Base-by-base conservation (phyloP, 176 grass and related monocot genomes). In the Thalia dealbata region DNA sequence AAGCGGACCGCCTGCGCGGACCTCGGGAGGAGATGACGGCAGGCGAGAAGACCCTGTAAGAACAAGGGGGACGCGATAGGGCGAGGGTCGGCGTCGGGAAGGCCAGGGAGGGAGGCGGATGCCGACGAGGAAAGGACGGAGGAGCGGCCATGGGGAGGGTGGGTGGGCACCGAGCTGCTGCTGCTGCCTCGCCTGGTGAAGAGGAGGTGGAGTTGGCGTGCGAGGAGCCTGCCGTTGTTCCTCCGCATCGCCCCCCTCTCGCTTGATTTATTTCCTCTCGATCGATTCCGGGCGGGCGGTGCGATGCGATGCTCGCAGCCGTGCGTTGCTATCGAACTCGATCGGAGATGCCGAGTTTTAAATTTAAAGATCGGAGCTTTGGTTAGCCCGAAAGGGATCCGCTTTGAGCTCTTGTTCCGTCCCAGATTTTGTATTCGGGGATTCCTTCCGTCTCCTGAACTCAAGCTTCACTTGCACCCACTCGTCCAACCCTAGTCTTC, bases 111-210 rank as follows among this genome's bases (percentile, higher is more conserved):
- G 12, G 60, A 63, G 22, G 60, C 45, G 45, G 65, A 10, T 4
- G 7, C 38, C 2, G 16, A 14, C 35, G 27, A 42, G 28, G 64
- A 22, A 7, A 43, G 32, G 2, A 27, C 7, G 27, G 19, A 68
- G 27, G 19, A 68, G 65, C 65, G 18, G 65, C 65, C 65, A 68
- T 44, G 38, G 64, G 19, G 43, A 68, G 64, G 30, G 30, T 28
- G 18, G 10, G 65, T 35, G 29, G 52, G 13, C 56, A 73, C 13
- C 19, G 30, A 18, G 10, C 19, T 58, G 29, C 71, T 38, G 10
- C 19, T 58, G 29, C 71, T 38, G 4, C 71, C 19, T 58, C 50
- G 27, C 16, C 32, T 32, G 26, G 46, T 54, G 7, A n/a, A 68
- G 65, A 41, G 44, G 32, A 44, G 65, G 1, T 28, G 60, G 60